Percentiles rank a stretch among this genome's conserved stretches.
Conservation (phyloP, 2,329 filamentous ascomycete species). For the Grosmannia penicillata region DNA sequence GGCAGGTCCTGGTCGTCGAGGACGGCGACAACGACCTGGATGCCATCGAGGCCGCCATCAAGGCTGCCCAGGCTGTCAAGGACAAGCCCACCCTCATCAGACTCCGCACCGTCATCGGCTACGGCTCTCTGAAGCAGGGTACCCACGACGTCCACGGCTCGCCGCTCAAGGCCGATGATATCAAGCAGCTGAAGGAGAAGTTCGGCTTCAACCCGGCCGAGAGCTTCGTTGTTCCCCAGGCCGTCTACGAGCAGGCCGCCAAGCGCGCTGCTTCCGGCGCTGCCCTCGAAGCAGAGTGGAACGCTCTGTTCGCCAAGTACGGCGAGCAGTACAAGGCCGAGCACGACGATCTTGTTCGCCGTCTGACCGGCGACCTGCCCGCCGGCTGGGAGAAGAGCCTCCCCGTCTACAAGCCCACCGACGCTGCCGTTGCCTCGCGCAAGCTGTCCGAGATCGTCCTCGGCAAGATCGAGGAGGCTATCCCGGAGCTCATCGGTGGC, state of each 20-base stretch:
- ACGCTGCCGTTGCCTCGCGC: slow-evolving; percentile 76
- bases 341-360: slow-evolving; percentile 66
- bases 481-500: slow-evolving; percentile 89
- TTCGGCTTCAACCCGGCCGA: slow-evolving; percentile 94
- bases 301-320: slow-evolving; percentile 84
- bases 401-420: slow-evolving; percentile 76
- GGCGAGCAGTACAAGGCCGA: slow-evolving; percentile 60
- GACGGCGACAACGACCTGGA: slow-evolving; percentile 83
- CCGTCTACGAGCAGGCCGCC: slow-evolving; percentile 84
- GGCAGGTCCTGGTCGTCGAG: slow-evolving; percentile 74
- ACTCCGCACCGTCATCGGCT: slow-evolving; percentile 94
- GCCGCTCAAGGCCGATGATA: slow-evolving; percentile 87
- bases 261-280: slow-evolving; percentile 77
- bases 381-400: slow-evolving; percentile 94
- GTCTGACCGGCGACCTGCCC: slow-evolving; percentile 69
- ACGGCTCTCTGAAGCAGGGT: slow-evolving; percentile 82
- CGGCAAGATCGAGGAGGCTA: slow-evolving; percentile 63
- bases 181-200: slow-evolving; percentile 82
- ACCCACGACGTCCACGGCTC: slow-evolving; percentile 94
- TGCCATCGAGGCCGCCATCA: slow-evolving; percentile 76
- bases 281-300: slow-evolving; percentile 87
- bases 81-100: slow-evolving; percentile 97
- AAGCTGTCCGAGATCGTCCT: slow-evolving; percentile 95
- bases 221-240: slow-evolving; percentile 83
- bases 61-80: slow-evolving; percentile 71